Evolutionary conservation across 768 basidiomycete species (phyloP).

Genomic region (Suillus decipiens): DNA sequence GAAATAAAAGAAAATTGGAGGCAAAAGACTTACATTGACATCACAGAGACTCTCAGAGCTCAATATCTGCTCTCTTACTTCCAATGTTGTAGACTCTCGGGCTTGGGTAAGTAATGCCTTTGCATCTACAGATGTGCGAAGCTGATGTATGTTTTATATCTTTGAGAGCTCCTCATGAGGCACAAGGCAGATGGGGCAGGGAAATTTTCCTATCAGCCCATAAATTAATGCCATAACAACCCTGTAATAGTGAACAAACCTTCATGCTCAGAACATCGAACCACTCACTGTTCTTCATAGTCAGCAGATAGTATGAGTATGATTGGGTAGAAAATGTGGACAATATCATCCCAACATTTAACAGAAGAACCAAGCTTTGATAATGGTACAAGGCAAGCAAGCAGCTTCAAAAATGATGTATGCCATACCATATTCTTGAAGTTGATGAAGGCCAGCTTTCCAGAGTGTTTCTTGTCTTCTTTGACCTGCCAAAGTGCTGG

Average conservation of each 20-base stretch:
- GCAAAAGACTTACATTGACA: neutral
- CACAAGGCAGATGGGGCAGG: constrained; percentile 42
- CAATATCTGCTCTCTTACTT: neutral
- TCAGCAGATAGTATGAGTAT: constrained; percentile 27
- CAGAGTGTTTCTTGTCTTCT: constrained; percentile 7
- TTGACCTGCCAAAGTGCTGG: constrained; percentile 9
- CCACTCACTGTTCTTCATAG: constrained; percentile 33
- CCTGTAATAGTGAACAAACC: constrained; percentile 22
- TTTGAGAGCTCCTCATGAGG: constrained; percentile 24
- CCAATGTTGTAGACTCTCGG: neutral
- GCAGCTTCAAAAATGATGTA: constrained; percentile 22
- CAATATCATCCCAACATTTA: constrained; percentile 13
- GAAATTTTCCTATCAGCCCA: constrained; percentile 28
- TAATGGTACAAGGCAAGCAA: constrained; percentile 21
- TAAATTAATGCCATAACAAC: constrained; percentile 38
- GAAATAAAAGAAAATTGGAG: neutral
- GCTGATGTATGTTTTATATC: too few species aligned
- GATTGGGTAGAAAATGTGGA: constrained; percentile 18
- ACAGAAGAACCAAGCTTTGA: constrained; percentile 15
- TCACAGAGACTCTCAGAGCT: neutral
- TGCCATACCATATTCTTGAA: constrained; percentile 28
- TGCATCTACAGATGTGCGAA: neutral
- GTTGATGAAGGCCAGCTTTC: constrained; percentile 17
- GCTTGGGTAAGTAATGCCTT: neutral
- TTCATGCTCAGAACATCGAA: neutral